These are phyloP conservation scores for Kodamaea nitidulidarum DNA, from an alignment of 805 yeast species.

Conservation along the genomic window DNA sequence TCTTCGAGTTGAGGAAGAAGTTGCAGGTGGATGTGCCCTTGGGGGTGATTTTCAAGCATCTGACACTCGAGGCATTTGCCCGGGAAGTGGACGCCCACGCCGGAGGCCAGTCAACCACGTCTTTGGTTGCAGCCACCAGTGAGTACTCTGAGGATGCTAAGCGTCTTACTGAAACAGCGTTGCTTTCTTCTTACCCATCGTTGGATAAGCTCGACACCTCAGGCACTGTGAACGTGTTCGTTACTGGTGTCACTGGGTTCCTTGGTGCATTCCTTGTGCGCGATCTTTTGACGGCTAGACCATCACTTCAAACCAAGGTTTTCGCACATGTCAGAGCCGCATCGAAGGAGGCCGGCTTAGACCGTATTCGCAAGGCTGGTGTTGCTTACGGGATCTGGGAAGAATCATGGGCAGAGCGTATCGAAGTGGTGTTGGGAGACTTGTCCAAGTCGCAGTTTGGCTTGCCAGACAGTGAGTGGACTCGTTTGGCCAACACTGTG, in stretches of 20 bases:
- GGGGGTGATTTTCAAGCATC: conserved; percentile 84
- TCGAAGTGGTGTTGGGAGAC: conserved; percentile 80
- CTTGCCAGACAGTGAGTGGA: conserved; percentile 54
- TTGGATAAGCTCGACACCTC: conserved; percentile 33
- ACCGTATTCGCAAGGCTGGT: conserved; percentile 72
- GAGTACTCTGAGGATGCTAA: conserved; percentile 73
- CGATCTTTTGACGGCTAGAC: conserved; percentile 61
- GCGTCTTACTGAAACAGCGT: conserved; percentile 38
- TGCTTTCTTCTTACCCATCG: conserved; percentile 44
- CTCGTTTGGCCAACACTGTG: conserved; percentile 47
- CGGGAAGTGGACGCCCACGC: conserved; percentile 68
- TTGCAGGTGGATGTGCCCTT: conserved; percentile 80
- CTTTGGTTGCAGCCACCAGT: conserved; percentile 20
- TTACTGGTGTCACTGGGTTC: conserved; percentile 97
- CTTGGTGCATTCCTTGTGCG: conserved; percentile 84
- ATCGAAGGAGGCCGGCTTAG: conserved; percentile 61
- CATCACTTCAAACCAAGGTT: conserved; percentile 49
- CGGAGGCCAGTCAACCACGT: conserved; percentile 35
- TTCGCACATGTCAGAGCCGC: conserved; percentile 91
- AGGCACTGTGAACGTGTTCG: conserved; percentile 56
- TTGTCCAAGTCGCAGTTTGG: conserved; percentile 75
- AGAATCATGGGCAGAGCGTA: conserved; percentile 49
- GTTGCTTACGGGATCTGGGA: conserved; percentile 80
- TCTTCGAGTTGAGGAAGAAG: conserved; percentile 80
- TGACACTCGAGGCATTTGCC: conserved; percentile 80